Evolutionary conservation across 345 rosid genomes (phyloP).

Genomic region (Hypericum androsaemum): DNA sequence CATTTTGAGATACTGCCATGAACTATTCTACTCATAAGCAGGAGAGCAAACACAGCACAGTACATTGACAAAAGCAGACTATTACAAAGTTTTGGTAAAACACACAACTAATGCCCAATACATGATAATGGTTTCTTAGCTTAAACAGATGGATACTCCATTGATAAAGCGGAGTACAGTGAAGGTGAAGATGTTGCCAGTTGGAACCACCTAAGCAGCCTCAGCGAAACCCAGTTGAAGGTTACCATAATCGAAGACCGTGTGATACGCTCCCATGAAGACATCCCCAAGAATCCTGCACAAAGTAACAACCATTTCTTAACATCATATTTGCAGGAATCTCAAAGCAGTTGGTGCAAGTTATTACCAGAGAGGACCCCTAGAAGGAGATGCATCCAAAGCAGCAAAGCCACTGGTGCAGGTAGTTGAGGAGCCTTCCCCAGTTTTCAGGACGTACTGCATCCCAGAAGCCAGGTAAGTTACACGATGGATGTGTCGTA

Average conservation of each 20-base stretch:
- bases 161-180: no score
- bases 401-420: slow-evolving; percentile 70
- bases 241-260: slow-evolving; percentile 51
- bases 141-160: no score
- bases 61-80: no score
- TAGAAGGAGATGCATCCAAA: slow-evolving; percentile 53
- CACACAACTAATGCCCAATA: no score
- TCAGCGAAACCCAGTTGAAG: slow-evolving; percentile 58
- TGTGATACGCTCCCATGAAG: slow-evolving; percentile 81
- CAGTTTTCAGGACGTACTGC: slow-evolving; percentile 66
- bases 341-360: not conserved
- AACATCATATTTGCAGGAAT: not conserved
- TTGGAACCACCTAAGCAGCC: slow-evolving; percentile 26
- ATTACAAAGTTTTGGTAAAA: no score
- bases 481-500: not conserved
- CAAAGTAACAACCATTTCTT: not conserved
- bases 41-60: no score
- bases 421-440: slow-evolving; percentile 33
- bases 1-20: no score
- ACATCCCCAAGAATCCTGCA: slow-evolving; percentile 75
- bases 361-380: slow-evolving; percentile 59
- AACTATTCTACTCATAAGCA: no score
- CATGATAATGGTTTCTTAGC: no score
- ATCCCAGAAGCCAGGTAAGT: not conserved
- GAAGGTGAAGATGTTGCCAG: no score